phyloP scores from a whole-genome alignment of 768 basidiomycete genomes.

The Collybiopsis luxurians region DNA sequence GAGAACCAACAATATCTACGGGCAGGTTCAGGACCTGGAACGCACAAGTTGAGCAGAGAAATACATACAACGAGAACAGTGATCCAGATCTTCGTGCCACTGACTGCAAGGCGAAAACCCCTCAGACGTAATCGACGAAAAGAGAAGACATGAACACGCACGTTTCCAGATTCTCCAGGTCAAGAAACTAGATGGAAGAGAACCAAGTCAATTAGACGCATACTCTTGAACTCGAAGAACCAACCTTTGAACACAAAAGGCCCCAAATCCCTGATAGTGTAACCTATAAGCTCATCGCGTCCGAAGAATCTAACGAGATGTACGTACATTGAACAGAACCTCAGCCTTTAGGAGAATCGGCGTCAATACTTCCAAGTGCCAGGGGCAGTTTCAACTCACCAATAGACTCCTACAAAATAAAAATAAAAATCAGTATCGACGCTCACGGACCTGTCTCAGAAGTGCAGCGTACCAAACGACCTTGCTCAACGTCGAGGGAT shows the following conservation, averaged over 20 bases:
- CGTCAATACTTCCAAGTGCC: not conserved
- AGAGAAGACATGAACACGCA: constrained; percentile 18
- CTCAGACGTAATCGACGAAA: not conserved
- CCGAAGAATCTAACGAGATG: too few species aligned
- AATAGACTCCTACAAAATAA: constrained; percentile 6
- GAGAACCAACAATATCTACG: constrained; percentile 17
- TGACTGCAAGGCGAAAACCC: constrained; percentile 26
- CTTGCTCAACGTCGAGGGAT: not conserved
- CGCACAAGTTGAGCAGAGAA: constrained; percentile 14
- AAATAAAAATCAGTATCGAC: not conserved
- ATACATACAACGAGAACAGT: constrained; percentile 15
- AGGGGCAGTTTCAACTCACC: constrained; percentile 3
- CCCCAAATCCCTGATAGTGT: constrained; percentile 53
- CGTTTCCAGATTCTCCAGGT: constrained; percentile 45
- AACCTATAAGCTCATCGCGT: too few species aligned
- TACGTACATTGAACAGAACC: constrained; percentile 41
- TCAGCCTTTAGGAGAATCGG: constrained; percentile 31
- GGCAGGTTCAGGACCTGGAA: constrained; percentile 21
- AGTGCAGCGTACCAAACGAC: constrained; percentile 2
- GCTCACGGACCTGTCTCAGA: too few species aligned
- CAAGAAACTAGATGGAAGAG: constrained; percentile 37
- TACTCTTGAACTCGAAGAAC: constrained; percentile 7
- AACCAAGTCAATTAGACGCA: not conserved
- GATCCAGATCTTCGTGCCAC: constrained; percentile 32
- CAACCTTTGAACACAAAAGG: constrained; percentile 49